phyloP scores from a whole-genome alignment of 805 yeast genomes.

The Hanseniaspora lachancei region DNA sequence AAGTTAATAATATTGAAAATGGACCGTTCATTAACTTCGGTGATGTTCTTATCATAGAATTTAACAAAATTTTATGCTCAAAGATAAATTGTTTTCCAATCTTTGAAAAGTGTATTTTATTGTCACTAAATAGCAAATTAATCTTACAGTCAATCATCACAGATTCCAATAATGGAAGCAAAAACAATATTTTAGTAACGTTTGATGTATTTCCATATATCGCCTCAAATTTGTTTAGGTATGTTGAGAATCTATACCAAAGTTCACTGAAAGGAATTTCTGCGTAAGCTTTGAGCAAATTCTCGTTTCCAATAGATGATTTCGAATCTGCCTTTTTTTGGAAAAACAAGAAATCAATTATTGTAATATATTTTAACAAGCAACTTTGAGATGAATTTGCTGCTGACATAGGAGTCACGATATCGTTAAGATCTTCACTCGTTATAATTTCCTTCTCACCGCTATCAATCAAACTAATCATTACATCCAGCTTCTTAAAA shows the following conservation, averaged over 20 bases:
- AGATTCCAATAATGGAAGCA: constrained; percentile 79
- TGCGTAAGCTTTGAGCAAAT: constrained; percentile 37
- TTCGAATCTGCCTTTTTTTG: constrained; percentile 17
- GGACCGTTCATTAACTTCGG: constrained; percentile 95
- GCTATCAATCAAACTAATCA: constrained; percentile 38
- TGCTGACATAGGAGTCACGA: constrained; percentile 57
- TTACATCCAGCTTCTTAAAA: constrained; percentile 40
- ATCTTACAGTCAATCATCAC: constrained; percentile 94
- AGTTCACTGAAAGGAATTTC: constrained; percentile 58
- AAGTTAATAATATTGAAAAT: constrained; percentile 67
- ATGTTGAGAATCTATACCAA: constrained; percentile 76
- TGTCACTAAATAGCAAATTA: constrained; percentile 24
- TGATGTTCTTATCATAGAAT: constrained; percentile 80
- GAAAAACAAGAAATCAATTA: constrained; percentile 69
- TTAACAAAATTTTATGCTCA: constrained; percentile 72
- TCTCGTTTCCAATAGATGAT: constrained; percentile 19
- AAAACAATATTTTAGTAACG: constrained; percentile 58
- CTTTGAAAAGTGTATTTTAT: constrained; percentile 33
- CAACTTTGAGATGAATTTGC: constrained; percentile 81
- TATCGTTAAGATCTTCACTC: constrained; percentile 34
- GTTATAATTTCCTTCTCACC: constrained; percentile 42
- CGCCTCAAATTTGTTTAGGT: constrained; percentile 45
- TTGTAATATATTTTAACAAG: constrained; percentile 71
- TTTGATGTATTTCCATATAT: constrained; percentile 27
- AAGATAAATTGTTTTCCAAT: constrained; percentile 69